Base-by-base conservation (phyloP, 352 stramenopile species). In the Halophytophthora batemanensis region DNA sequence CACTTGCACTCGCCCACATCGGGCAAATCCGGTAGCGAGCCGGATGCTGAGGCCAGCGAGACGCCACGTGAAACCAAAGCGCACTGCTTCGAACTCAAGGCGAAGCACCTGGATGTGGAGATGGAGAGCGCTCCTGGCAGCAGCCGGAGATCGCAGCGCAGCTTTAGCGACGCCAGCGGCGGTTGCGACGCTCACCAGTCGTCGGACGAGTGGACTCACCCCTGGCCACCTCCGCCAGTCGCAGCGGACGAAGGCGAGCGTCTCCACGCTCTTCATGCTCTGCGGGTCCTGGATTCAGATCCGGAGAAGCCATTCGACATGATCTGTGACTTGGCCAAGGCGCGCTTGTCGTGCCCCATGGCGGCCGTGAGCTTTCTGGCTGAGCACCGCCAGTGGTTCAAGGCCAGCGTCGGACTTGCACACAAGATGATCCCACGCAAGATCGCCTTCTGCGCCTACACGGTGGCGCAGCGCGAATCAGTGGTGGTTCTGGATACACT, bases 401-500 rank as follows among this genome's bases (percentile, higher is more conserved):
- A 90, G 53, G 69, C 83, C 13, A 91, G 76, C 39, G 64, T 60
- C 13, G 80, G 83, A 0, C 53, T 91, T 3, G 67, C 77, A 12
- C 81, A 90, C 65, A 88, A 87, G 62, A 72, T 73, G 51, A 88
- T 93, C 36, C 78, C 78, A 18, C 76, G 83, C 31, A 87, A 87
- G 52, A 88, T 93, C 48, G 67, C 79, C 2, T 90, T 93, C 48
- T 93, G 83, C 23, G 74, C 83, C 11, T 87, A 91, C 61, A 76
- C 74, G 0, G 54, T 93, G 13, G 69, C 63, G 46, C 53, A 58
- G 13, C 71, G 73, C 28, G 78, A 89, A 51, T 64, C 80, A 23
- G 64, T 91, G 11, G 80, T 94, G 15, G 78, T 98, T 3, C 77
- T 88, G 11, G 90, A 98, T 59, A 92, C 87, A 7, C 66, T 83